Evolutionary conservation across 2,329 filamentous ascomycete species (phyloP).

Genomic region (Trichoderma sp.): DNA sequence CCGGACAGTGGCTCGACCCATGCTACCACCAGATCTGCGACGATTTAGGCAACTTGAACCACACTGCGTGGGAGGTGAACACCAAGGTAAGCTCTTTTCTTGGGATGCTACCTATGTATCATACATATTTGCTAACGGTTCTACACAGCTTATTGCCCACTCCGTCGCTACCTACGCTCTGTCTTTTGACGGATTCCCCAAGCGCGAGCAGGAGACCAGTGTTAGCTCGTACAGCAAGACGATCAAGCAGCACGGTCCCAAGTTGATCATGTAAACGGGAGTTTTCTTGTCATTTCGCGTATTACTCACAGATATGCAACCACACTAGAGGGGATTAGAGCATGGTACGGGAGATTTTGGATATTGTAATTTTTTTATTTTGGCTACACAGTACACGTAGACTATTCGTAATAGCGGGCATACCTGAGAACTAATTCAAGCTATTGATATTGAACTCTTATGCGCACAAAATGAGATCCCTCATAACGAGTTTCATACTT

Average conservation of each 20-base stretch:
- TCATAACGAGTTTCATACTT: not conserved
- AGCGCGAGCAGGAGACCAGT: slow-evolving; percentile 47
- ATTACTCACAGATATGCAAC: not conserved
- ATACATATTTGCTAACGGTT: slow-evolving; percentile 30
- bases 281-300: not conserved
- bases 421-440: not conserved
- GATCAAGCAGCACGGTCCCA: slow-evolving; percentile 55
- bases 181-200: slow-evolving; percentile 68
- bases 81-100: slow-evolving; percentile 52
- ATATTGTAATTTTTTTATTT: slow-evolving; percentile 2
- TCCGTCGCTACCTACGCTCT: slow-evolving; percentile 71
- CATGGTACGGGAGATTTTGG: not conserved
- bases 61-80: slow-evolving; percentile 64
- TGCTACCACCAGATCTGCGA: slow-evolving; percentile 68
- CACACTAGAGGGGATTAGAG: not conserved
- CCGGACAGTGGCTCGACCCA: slow-evolving; percentile 62
- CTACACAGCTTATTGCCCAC: slow-evolving; percentile 65
- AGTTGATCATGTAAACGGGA: slow-evolving; percentile 49
- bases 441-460: not conserved
- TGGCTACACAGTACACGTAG: not conserved
- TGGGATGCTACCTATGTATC: not conserved
- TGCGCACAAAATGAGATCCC: not conserved
- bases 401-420: not conserved
- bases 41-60: slow-evolving; percentile 59
- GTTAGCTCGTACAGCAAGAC: slow-evolving; percentile 41